Percentiles rank a stretch among this genome's conserved stretches.
Conservation (phyloP, 768 basidiomycete species). For the Gloeostereum incarnatum region DNA sequence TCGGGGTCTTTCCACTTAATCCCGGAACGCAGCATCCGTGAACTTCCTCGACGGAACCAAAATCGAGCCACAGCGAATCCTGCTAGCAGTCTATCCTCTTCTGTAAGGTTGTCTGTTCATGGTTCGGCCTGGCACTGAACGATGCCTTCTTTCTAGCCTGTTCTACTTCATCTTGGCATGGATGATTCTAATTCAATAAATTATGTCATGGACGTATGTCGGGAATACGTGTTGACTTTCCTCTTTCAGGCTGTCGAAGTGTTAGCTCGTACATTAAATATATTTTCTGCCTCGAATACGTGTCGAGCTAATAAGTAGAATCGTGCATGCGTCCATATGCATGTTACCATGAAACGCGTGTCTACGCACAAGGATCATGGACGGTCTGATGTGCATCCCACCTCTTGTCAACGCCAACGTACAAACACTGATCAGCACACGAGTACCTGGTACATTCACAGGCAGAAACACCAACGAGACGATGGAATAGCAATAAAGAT, state of each 20-base stretch:
- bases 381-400: too few species aligned
- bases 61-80: conserved; percentile 81
- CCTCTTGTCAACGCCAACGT: too few species aligned
- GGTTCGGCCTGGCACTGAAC: conserved; percentile 5
- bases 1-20: conserved; percentile 4
- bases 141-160: conserved; percentile 33
- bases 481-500: too few species aligned
- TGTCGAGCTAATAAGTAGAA: neutral
- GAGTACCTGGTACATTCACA: too few species aligned
- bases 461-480: too few species aligned
- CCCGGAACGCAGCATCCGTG: conserved; percentile 56
- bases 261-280: neutral
- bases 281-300: neutral
- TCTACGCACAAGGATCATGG: neutral
- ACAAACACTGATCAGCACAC: too few species aligned
- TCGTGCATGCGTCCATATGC: neutral
- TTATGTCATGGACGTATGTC: neutral
- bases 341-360: conserved; percentile 4
- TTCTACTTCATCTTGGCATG: conserved; percentile 94
- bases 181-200: conserved; percentile 92
- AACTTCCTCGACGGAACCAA: conserved; percentile 95
- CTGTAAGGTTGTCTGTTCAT: conserved; percentile 42
- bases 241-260: neutral
- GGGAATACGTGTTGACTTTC: neutral
- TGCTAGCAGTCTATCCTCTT: conserved; percentile 95